Evolutionary conservation across 1,284 basidiomycete genomes (phyloP).

Genomic region (Takashimella tepidaria): DNA sequence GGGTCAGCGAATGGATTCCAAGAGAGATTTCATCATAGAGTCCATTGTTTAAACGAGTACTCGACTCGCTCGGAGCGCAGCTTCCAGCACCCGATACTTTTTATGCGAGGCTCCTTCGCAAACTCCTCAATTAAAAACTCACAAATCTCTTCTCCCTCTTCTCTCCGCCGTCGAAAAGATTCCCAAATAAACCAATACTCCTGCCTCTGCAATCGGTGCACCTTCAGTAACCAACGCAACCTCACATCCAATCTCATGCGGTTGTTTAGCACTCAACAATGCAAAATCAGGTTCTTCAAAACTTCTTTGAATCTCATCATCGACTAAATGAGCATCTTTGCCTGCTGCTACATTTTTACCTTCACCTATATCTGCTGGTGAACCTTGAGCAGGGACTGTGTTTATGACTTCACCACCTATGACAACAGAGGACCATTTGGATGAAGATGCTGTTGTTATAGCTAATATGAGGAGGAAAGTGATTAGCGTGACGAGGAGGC

Average conservation of each 20-base stretch:
- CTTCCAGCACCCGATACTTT: no score
- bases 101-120: no score
- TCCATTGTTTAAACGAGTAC: no score
- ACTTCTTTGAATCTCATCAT: conserved; percentile 35
- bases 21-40: no score
- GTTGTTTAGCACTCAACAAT: conserved; percentile 39
- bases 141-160: conserved; percentile 39
- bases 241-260: conserved; percentile 46
- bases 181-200: conserved; percentile 43
- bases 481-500: conserved; percentile 25
- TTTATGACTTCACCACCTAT: conserved; percentile 5
- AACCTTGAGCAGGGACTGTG: conserved; percentile 18
- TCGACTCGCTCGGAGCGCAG: no score
- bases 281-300: conserved; percentile 48
- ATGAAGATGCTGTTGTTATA: conserved; percentile 22
- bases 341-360: conserved; percentile 30
- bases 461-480: conserved; percentile 30
- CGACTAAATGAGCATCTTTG: conserved; percentile 31
- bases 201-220: conserved; percentile 29
- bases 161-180: conserved; percentile 42
- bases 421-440: conserved; percentile 4
- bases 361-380: conserved; percentile 30
- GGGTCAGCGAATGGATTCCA: background rate
- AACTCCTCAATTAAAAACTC: no score
- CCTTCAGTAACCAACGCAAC: conserved; percentile 32